phyloP scores from a whole-genome alignment of 805 yeast genomes.

The Huiozyma sinensis region DNA sequence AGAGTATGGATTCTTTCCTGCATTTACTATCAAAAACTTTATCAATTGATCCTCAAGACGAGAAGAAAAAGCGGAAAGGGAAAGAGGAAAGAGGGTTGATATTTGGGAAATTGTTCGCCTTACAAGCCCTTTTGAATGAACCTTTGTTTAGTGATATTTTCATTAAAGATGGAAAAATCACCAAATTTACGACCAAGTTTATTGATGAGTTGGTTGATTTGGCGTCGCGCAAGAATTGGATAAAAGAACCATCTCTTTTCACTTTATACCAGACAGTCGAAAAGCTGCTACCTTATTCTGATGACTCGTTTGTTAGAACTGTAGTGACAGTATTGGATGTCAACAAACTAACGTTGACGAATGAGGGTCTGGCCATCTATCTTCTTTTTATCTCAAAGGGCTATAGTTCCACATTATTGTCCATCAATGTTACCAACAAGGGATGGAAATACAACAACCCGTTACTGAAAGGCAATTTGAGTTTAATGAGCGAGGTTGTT shows the following conservation, averaged over 20 bases:
- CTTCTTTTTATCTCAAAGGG: conserved; percentile 23
- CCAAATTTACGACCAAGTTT: conserved; percentile 31
- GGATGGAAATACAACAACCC: conserved; percentile 71
- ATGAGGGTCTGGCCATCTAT: conserved; percentile 73
- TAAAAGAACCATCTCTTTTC: conserved; percentile 68
- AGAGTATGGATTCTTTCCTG: conserved; percentile 15
- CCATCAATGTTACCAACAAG: conserved; percentile 7
- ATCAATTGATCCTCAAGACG: conserved; percentile 32
- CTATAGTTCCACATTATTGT: no score
- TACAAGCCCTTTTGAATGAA: conserved; percentile 61
- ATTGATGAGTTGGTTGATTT: conserved; percentile 43
- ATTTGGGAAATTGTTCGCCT: conserved; percentile 79
- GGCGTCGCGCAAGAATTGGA: conserved; percentile 65
- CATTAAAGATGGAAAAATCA: conserved; percentile 18
- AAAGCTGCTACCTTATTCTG: conserved; percentile 17
- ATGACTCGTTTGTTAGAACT: conserved; percentile 10
- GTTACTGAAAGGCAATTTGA: conserved; percentile 56
- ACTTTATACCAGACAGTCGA: conserved; percentile 51
- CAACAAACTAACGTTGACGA: conserved; percentile 47
- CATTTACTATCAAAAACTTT: conserved; percentile 21
- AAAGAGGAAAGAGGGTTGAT: conserved; percentile 69
- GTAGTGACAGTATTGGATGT: conserved; percentile 39
- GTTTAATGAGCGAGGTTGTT: conserved; percentile 48
- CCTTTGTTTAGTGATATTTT: conserved; percentile 27
- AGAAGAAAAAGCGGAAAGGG: conserved; percentile 45